Evolutionary conservation across 805 yeast species (phyloP).

Genomic region (Barnettozyma salicaria): DNA sequence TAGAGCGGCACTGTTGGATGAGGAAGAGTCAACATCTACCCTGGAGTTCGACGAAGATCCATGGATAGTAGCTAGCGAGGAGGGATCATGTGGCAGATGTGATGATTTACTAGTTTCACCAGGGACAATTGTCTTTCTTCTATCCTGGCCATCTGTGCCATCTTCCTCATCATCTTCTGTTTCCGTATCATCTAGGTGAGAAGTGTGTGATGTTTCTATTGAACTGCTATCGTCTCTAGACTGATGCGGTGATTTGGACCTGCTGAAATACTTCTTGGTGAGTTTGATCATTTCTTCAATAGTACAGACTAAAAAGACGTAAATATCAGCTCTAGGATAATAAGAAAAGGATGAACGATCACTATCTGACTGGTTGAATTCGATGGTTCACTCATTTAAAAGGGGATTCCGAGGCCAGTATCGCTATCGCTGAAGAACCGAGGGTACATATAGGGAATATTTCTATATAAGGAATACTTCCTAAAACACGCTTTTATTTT

Average conservation of each 20-base stretch:
- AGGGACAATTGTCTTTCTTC: conserved; percentile 12
- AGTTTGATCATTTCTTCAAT: conserved; percentile 28
- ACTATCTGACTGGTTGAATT: too few species aligned
- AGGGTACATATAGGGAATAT: neutral
- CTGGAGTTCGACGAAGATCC: conserved; percentile 1
- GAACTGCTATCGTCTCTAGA: conserved; percentile 11
- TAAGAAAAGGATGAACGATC: neutral
- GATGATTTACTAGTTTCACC: neutral
- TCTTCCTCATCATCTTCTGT: too few species aligned
- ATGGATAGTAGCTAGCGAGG: too few species aligned
- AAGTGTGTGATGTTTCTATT: conserved; percentile 6
- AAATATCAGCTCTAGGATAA: neutral
- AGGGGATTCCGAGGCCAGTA: neutral
- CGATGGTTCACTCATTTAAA: too few species aligned
- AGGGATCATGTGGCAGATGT: neutral
- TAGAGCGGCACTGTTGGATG: conserved; percentile 1
- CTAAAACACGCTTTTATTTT: conserved; percentile 7
- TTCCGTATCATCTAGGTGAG: too few species aligned
- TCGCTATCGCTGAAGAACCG: neutral
- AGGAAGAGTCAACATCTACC: conserved; percentile 1
- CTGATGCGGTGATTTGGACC: conserved; percentile 21
- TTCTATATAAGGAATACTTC: conserved; percentile 1
- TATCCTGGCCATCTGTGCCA: conserved; percentile 2
- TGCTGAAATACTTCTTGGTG: conserved; percentile 34
- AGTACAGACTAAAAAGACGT: neutral